Evolutionary conservation across 257 asterid species (phyloP), one percentile per base, ranked within the genome.

Genomic region (Jacaranda mimosifolia): DNA sequence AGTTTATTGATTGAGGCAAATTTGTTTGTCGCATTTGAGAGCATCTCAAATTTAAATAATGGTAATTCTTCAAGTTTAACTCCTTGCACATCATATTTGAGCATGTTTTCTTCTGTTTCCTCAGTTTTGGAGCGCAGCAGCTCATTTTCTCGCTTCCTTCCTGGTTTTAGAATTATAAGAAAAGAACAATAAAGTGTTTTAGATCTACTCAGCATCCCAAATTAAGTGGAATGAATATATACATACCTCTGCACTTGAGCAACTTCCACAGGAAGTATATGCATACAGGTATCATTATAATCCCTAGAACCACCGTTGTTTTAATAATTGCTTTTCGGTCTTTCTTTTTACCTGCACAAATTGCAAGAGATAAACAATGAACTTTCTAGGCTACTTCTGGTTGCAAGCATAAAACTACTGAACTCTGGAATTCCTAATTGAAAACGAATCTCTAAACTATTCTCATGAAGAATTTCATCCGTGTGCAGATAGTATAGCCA

Each of bases 11-110:
- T 9, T 0, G n/a, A 19, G 38, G 64, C 60, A 57, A 82, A 78
- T 0, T 48, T 32, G n/a, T 17, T 13, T 46, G 86, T 82, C 13
- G 81, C 83, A 63, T 70, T 55, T 9, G 81, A 75, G 35, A 82
- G 36, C 45, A 13, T 56, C 68, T 75, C 39, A 7, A 82, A 75
- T 19, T 67, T 63, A 75, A 63, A 48, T 38, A 79, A 8, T 18
- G 71, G 74, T 13, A 83, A 26, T 71, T 75, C 83, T 10, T 83
- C 73, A 21, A 83, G 46, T 15, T 62, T 26, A 46, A 77, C 66
- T 38, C 71, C 81, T 21, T 56, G 51, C 49, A 32, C 15, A 55
- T 57, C 19, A 12, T 76, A 17, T 15, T 43, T 51, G 5, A 64
- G 72, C 26, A 9, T 9, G 17, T 15, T 56, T 56, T 70, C 77